phyloP scores from a whole-genome alignment of 1,284 basidiomycete genomes.

The Malassezia obtusa region DNA sequence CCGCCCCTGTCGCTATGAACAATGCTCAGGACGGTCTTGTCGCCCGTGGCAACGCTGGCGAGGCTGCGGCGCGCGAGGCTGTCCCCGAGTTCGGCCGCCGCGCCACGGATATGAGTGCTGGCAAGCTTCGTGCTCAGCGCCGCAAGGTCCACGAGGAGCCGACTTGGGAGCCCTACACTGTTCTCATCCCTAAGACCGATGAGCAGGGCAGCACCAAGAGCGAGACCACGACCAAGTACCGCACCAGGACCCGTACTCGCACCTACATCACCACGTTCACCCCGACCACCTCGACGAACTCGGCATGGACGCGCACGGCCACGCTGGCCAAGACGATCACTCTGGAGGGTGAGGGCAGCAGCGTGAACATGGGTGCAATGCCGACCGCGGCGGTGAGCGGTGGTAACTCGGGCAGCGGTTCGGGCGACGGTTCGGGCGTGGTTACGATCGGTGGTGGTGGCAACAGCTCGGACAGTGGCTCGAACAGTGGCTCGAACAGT shows the following conservation, averaged over 20 bases:
- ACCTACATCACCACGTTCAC: neutral
- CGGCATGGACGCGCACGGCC: neutral
- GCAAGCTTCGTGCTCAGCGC: slow-evolving; percentile 8
- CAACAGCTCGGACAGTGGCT: neutral
- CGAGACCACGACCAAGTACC: slow-evolving; percentile 8
- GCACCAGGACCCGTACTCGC: neutral
- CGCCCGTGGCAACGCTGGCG: neutral
- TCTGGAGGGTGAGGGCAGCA: slow-evolving; percentile 2
- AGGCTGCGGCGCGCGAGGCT: neutral
- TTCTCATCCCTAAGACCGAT: neutral
- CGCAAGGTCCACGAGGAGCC: slow-evolving; percentile 15
- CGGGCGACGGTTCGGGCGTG: neutral
- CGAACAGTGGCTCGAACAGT: slow-evolving; percentile 1
- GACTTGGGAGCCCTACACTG: slow-evolving; percentile 17
- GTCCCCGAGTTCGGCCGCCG: neutral
- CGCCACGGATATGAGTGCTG: neutral
- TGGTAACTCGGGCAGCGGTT: neutral
- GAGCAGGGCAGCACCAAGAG: neutral
- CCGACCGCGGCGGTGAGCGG: neutral
- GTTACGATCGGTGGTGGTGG: neutral
- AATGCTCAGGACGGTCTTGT: neutral
- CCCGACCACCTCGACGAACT: neutral
- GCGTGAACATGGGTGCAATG: neutral
- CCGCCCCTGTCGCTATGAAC: slow-evolving; percentile 2
- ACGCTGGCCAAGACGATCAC: slow-evolving; percentile 8